Conservation (phyloP, 1,284 basidiomycete genomes). For the Ceratobasidium sp. region DNA sequence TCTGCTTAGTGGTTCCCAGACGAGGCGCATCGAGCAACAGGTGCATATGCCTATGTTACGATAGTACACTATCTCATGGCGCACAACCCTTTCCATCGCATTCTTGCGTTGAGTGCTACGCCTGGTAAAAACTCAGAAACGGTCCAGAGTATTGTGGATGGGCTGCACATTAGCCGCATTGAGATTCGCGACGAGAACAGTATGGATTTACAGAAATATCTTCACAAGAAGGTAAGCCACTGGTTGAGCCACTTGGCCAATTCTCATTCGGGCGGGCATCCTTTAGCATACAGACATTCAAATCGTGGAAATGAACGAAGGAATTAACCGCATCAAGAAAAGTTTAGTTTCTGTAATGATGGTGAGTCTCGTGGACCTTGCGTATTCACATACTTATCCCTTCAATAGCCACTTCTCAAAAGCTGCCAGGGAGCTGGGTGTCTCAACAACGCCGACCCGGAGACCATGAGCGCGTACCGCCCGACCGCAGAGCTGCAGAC, state of each 20-base stretch:
- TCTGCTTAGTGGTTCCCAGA: slow-evolving; percentile 58
- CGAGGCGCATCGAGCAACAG: slow-evolving; percentile 94
- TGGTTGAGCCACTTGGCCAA: background rate
- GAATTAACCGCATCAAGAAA: slow-evolving; percentile 46
- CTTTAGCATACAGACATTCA: slow-evolving; percentile 35
- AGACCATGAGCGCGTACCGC: slow-evolving; percentile 33
- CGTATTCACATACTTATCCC: slow-evolving; percentile 21
- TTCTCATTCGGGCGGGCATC: background rate
- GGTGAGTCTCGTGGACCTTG: slow-evolving; percentile 55
- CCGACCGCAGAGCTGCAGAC: slow-evolving; percentile 16
- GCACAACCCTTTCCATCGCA: slow-evolving; percentile 90
- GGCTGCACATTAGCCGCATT: slow-evolving; percentile 94
- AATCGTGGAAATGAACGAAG: slow-evolving; percentile 33
- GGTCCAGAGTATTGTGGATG: slow-evolving; percentile 91
- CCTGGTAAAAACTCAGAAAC: slow-evolving; percentile 87
- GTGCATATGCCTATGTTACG: slow-evolving; percentile 91
- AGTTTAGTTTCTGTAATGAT: slow-evolving; percentile 71
- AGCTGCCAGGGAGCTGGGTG: slow-evolving; percentile 43
- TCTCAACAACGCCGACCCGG: slow-evolving; percentile 32
- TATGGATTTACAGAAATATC: slow-evolving; percentile 84
- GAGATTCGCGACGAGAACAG: slow-evolving; percentile 94
- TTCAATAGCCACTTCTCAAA: slow-evolving; percentile 44
- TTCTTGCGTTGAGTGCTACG: slow-evolving; percentile 94
- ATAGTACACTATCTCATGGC: slow-evolving; percentile 90
- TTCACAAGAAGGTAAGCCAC: slow-evolving; percentile 81